These are phyloP conservation scores for Inga leiocalycina DNA, from an alignment of 306 rosid genomes.

Conservation along the genomic window DNA sequence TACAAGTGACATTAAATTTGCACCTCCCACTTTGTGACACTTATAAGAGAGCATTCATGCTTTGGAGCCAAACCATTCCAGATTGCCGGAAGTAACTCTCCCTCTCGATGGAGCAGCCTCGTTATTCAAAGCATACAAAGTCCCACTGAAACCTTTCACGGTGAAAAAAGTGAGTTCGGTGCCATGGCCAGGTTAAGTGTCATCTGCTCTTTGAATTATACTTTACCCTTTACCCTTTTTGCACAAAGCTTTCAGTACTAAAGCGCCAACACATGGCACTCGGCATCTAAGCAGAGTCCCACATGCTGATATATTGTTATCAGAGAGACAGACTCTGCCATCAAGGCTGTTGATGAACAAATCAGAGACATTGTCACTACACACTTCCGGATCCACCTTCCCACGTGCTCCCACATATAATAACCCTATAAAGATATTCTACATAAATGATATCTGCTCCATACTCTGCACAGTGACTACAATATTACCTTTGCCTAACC, in stretches of 20 bases:
- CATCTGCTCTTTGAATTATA: background rate
- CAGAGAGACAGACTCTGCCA: slow-evolving; percentile 40
- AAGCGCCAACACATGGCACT: background rate
- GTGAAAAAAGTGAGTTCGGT: background rate
- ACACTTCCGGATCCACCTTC: slow-evolving; percentile 29
- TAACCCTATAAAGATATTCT: slow-evolving; percentile 20
- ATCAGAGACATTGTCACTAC: slow-evolving; percentile 38
- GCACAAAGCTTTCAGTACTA: background rate
- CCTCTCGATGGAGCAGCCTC: slow-evolving; percentile 32
- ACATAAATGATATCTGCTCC: background rate
- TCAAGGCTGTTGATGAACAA: slow-evolving; percentile 31
- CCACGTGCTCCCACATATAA: slow-evolving; percentile 40
- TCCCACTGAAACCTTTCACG: background rate
- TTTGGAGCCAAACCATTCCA: background rate
- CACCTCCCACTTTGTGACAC: too few relatives aligned
- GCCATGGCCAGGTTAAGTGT: background rate
- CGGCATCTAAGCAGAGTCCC: slow-evolving; percentile 4
- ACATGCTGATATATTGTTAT: slow-evolving; percentile 38
- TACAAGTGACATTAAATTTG: too few relatives aligned
- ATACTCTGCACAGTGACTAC: background rate
- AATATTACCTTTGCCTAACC: background rate
- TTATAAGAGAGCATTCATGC: too few relatives aligned
- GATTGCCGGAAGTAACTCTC: slow-evolving; percentile 5
- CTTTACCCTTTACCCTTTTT: background rate
- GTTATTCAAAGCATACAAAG: background rate